Evolutionary conservation across 2,329 filamentous ascomycete genomes (phyloP), one percentile per base, ranked within the genome.

Genomic region (Cryoendolithus antarcticus): DNA sequence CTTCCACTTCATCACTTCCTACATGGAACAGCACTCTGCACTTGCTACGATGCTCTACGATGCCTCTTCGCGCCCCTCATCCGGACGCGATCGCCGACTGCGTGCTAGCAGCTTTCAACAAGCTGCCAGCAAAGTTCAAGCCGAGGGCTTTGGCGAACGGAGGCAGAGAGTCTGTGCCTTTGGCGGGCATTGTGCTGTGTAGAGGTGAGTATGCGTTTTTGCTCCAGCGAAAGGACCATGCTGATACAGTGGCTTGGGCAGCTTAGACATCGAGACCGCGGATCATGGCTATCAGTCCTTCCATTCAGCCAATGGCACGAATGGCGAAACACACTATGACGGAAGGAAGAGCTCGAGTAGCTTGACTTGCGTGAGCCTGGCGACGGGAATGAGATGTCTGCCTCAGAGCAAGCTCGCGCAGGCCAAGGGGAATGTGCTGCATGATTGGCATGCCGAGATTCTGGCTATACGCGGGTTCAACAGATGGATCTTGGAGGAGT

Each of bases 301-400:
- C 11, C 9, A 6, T 12, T 9, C 31, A 10, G 31, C 11, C 5
- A 32, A 11, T 32, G 31, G 11, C 24, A 27, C 24, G 24, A 27
- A 27, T 8, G 24, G 24, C 24, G 24, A 27, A 3, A 8, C 24
- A 8, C 24, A 27, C 24, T 6, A 27, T 27, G 24, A 8, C 7
- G n/a, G 11, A 13, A 27, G 34, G 29, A 37, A 10, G 19, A 30
- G 7, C 28, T 11, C 11, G 30, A 39, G 9, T 27, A 27, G 24
- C 24, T 24, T 56, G 27, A 48, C 41, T 31, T 60, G 57, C 39
- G 53, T 50, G 10, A 48, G 57, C 45, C 50, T 88, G 36, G 82
- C 80, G 32, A 94, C 88, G 2, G 91, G 91, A 44, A 94, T 94
- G 77, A 98, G 96, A 72, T 96, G 91, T 57, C 77, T 96, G 2